Evolutionary conservation across 2,329 filamentous ascomycete genomes (phyloP), one percentile per base, ranked within the genome.

Genomic region (Shiraia bambusicola): DNA sequence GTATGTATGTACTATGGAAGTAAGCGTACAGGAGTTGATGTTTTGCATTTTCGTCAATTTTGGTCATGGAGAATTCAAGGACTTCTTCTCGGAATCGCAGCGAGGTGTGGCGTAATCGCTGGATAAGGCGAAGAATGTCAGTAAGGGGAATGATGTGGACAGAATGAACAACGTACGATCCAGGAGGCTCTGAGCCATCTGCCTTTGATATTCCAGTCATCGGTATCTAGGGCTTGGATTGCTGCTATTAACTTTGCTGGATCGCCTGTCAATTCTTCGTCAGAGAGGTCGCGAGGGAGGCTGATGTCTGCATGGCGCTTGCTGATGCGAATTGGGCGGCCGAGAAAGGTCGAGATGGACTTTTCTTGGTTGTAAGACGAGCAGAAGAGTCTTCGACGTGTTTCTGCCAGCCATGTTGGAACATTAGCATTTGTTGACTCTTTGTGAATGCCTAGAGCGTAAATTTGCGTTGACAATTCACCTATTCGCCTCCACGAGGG

Each of bases 151-250:
- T 13, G 9, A 15, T 24, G 2, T 9, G 14, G 1, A 10, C 5
- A 15, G 3, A 13, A 9, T 6, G 1, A 12, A n/a, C 2, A 6
- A 44, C 48, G 16, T 38, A 59, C 48, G 15, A 62, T 57, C 58
- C 59, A 66, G 7, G 53, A 54, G n/a, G 57, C 56, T 22, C 62
- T 49, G 4, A 55, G 33, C 45, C 58, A 58, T 14, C 48, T 47
- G 4, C 52, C 42, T 27, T 56, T 45, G 4, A 57, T 61, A 28
- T 78, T 80, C 78, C 64, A 67, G 3, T 62, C 62, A 12, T 60
- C 47, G 7, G 39, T 25, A 28, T 63, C 62, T 6, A 67, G 45
- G 8, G 26, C 34, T 28, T 45, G 32, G 16, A 58, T 57, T 3
- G 60, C 60, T 15, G 34, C 19, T 2, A 45, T 27, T 0, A 64